Percentiles rank a stretch among this genome's conserved stretches.
Conservation (phyloP, 805 yeast species). For the Jamesozyma gamospora region DNA sequence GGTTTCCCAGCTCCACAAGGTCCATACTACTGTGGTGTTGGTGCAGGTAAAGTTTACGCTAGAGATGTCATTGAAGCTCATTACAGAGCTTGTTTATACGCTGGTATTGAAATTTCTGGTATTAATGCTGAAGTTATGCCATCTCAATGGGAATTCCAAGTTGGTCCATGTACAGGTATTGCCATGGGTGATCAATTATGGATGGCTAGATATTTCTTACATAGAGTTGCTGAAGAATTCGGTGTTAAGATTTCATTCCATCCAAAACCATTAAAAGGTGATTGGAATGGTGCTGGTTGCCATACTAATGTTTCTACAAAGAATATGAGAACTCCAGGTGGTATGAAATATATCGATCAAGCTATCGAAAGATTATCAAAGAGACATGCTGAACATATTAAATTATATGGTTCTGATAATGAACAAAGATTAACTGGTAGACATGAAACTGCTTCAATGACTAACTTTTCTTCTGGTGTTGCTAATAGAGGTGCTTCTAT, state of each 20-base stretch:
- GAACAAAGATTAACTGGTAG: conserved; percentile 94
- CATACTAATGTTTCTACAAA: conserved; percentile 96
- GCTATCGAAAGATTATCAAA: conserved; percentile 89
- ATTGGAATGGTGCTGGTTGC: conserved; percentile 99
- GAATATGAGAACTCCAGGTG: conserved; percentile 88
- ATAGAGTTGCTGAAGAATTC: conserved; percentile 96
- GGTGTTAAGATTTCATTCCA: conserved; percentile 98
- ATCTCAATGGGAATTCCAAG: conserved; percentile 99
- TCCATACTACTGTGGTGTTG: conserved; percentile 99
- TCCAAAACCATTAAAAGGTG: conserved; percentile 98
- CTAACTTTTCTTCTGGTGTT: conserved; percentile 88
- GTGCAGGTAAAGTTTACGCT: conserved; percentile 95
- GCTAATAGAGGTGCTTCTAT: conserved; percentile 99
- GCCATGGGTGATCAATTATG: conserved; percentile 96
- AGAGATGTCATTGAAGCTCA: conserved; percentile 98
- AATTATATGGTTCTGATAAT: conserved; percentile 91
- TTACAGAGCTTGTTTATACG: conserved; percentile 92
- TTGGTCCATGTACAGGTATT: conserved; percentile 95
- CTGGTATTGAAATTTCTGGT: conserved; percentile 88
- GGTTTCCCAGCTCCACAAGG: conserved; percentile 99
- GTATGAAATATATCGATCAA: conserved; percentile 86
- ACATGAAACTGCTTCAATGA: conserved; percentile 95
- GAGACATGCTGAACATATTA: conserved; percentile 95
- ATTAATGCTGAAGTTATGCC: conserved; percentile 99
- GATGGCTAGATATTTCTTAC: conserved; percentile 87